Evolutionary conservation across 768 basidiomycete genomes (phyloP).

Genomic region (Suillus subaureus): DNA sequence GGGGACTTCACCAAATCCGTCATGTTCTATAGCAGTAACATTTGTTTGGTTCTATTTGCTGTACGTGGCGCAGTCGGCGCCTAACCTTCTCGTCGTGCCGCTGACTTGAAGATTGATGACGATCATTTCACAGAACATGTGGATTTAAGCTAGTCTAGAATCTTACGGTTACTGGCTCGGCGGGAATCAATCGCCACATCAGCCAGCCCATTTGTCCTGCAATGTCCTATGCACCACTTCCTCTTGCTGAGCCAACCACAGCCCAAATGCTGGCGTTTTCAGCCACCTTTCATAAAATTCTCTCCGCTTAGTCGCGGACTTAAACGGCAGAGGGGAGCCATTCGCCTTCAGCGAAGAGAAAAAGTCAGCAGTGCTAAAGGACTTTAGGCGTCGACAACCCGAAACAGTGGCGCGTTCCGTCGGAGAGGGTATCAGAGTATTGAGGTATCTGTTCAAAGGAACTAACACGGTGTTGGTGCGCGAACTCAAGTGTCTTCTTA

Average conservation of each 20-base stretch:
- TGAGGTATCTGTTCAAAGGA: conserved; percentile 90
- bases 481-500: conserved; percentile 82
- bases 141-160: background rate
- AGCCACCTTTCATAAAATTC: conserved; percentile 83
- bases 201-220: conserved; percentile 22
- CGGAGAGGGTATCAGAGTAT: conserved; percentile 79
- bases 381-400: conserved; percentile 53
- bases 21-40: conserved; percentile 18
- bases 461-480: conserved; percentile 86
- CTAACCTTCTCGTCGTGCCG: background rate
- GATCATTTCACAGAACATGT: background rate
- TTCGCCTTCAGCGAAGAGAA: conserved; percentile 71
- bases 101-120: conserved; percentile 7
- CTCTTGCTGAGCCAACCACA: conserved; percentile 81
- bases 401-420: conserved; percentile 38
- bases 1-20: conserved; percentile 11
- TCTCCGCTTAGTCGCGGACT: conserved; percentile 58
- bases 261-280: conserved; percentile 72
- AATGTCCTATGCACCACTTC: conserved; percentile 64
- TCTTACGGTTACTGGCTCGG: background rate
- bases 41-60: conserved; percentile 30
- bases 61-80: conserved; percentile 24
- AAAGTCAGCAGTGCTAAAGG: conserved; percentile 72
- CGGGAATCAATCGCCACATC: background rate
- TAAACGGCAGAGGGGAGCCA: conserved; percentile 76